phyloP scores from a whole-genome alignment of 2,329 filamentous ascomycete genomes.

The Ophiostoma angusticollis region DNA sequence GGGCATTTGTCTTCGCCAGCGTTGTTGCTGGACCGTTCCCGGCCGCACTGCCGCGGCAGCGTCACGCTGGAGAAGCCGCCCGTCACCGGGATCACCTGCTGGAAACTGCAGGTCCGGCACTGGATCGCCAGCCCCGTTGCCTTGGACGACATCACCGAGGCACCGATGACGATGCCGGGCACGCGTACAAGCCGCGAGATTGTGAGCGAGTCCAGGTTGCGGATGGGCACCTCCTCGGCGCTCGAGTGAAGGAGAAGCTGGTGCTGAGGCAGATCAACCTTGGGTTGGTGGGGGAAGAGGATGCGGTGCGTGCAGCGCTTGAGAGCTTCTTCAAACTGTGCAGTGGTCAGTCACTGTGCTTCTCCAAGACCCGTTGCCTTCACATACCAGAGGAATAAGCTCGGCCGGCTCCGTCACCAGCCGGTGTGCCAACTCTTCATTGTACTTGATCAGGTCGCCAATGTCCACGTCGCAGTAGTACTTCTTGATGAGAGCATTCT shows the following conservation, averaged over 20 bases:
- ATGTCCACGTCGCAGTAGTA: constrained; percentile 96
- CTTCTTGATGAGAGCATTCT: constrained; percentile 87
- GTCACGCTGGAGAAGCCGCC: constrained; percentile 82
- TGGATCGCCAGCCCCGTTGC: constrained; percentile 76
- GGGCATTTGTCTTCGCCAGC: constrained; percentile 64
- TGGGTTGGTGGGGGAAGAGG: constrained; percentile 63
- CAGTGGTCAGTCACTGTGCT: constrained; percentile 2
- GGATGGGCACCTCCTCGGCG: constrained; percentile 81
- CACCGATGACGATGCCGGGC: constrained; percentile 93
- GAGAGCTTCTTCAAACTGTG: constrained; percentile 81
- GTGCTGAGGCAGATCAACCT: constrained; percentile 68
- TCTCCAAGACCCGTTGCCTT: background rate
- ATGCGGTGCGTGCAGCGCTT: constrained; percentile 88
- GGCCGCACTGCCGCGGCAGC: constrained; percentile 65
- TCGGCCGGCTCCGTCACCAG: constrained; percentile 83
- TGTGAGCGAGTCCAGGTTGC: constrained; percentile 82
- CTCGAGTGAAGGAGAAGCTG: constrained; percentile 91
- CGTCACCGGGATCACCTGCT: constrained; percentile 56
- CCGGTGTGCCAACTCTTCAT: constrained; percentile 85
- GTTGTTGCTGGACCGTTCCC: constrained; percentile 52
- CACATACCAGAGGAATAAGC: constrained; percentile 75
- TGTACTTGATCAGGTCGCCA: constrained; percentile 87
- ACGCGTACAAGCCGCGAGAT: constrained; percentile 93
- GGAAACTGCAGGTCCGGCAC: constrained; percentile 73
- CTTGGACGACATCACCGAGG: constrained; percentile 93